A percentile compares a stretch with the other conserved stretches of the same genome.
Conservation (phyloP, 2,329 filamentous ascomycete genomes). For the Penicillium sp. region DNA sequence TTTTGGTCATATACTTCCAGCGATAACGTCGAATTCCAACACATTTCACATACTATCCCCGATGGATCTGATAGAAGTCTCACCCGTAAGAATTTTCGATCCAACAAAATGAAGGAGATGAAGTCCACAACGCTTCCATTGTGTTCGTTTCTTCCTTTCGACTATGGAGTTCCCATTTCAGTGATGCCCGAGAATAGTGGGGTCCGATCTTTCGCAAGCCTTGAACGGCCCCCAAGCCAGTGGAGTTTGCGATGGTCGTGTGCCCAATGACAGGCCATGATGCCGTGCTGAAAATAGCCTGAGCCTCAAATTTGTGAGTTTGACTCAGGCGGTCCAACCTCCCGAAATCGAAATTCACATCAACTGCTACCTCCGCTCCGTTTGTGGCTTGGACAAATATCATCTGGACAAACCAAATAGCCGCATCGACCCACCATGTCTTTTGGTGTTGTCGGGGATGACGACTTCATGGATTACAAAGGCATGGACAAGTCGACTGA, state of each 20-base stretch:
- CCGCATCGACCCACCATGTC: neutral
- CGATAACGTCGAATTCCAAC: neutral
- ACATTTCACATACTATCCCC: too few relatives aligned
- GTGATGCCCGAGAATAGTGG: too few relatives aligned
- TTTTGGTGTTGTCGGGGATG: neutral
- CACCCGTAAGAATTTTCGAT: too few relatives aligned
- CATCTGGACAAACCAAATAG: too few relatives aligned
- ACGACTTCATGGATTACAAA: neutral
- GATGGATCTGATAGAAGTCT: too few relatives aligned
- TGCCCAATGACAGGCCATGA: neutral
- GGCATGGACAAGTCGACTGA: neutral
- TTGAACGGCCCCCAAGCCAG: neutral
- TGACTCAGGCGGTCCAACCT: neutral
- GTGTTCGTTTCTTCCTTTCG: too few relatives aligned
- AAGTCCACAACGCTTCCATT: neutral
- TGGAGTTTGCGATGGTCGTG: neutral
- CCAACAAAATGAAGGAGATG: neutral
- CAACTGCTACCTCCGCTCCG: neutral
- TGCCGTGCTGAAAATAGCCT: neutral
- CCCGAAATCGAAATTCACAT: neutral
- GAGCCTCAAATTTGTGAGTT: neutral
- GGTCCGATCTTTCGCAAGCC: neutral
- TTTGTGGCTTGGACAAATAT: too few relatives aligned
- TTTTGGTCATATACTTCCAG: slow-evolving; percentile 28
- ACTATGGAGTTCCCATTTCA: too few relatives aligned